A percentile compares a stretch with the other conserved stretches of the same genome.
These are phyloP conservation scores for Penicillium soppii DNA, from an alignment of 495 filamentous ascomycete species.

Conservation along the genomic window DNA sequence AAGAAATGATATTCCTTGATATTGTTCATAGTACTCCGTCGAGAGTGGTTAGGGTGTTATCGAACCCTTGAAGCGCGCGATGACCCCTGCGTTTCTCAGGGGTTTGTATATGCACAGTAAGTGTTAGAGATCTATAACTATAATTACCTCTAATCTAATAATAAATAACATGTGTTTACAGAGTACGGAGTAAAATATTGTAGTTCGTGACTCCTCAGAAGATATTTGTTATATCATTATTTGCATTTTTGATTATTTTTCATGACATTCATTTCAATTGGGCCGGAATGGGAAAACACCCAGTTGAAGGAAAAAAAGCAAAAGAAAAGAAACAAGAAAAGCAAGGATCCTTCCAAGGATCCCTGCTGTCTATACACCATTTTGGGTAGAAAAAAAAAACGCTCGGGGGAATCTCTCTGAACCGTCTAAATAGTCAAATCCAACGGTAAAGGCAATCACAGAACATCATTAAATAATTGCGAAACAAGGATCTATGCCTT, in stretches of 20 bases:
- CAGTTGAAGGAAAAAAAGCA: constrained; percentile 2
- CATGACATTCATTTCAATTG: constrained; percentile 26
- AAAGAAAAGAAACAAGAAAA: constrained; percentile 12
- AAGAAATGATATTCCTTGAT: too few species aligned
- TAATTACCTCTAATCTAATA: too few species aligned
- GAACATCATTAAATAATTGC: constrained; percentile 16
- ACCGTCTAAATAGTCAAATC: constrained; percentile 38
- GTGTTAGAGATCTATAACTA: background rate
- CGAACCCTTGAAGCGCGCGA: constrained; percentile 5
- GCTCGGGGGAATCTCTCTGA: constrained; percentile 43
- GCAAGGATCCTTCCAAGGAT: constrained; percentile 20
- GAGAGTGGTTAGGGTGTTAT: constrained; percentile 4
- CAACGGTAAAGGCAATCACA: constrained; percentile 31
- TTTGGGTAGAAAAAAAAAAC: constrained; percentile 22
- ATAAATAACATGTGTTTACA: too few species aligned
- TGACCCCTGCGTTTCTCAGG: constrained; percentile 4
- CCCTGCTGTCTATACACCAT: constrained; percentile 28
- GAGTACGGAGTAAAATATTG: background rate
- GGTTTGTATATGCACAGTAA: background rate
- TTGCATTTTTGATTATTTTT: constrained; percentile 17
- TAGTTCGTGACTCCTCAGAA: too few species aligned
- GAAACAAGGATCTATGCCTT: constrained; percentile 65
- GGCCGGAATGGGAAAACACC: constrained; percentile 13
- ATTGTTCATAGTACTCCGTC: too few species aligned
- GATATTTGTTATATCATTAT: constrained; percentile 8